Percentiles rank a stretch among this genome's conserved stretches.
Conservation (phyloP, 2,329 filamentous ascomycete species). For the Monilinia vaccinii-corymbosi region DNA sequence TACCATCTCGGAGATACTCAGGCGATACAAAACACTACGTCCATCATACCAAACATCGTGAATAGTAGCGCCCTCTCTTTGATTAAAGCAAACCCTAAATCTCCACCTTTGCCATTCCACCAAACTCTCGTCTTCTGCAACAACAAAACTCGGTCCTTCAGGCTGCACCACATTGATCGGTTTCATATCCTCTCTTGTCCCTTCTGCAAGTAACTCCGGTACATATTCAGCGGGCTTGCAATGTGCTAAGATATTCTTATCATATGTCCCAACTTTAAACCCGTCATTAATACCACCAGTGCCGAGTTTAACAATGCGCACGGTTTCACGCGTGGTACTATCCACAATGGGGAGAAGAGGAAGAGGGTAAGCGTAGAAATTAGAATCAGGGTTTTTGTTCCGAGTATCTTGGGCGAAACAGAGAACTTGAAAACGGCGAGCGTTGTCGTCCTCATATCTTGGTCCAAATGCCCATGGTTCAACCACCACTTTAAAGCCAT, state of each 20-base stretch:
- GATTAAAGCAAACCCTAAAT: slow-evolving; percentile 54
- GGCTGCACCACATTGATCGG: slow-evolving; percentile 53
- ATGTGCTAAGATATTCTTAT: slow-evolving; percentile 36
- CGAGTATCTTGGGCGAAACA: slow-evolving; percentile 41
- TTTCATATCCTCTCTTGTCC: slow-evolving; percentile 41
- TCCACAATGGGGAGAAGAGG: slow-evolving; percentile 41
- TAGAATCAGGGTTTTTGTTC: slow-evolving; percentile 23
- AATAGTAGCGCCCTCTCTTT: slow-evolving; percentile 50
- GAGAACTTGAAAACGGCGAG: slow-evolving; percentile 44
- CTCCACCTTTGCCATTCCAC: slow-evolving; percentile 49
- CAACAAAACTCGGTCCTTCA: slow-evolving; percentile 50
- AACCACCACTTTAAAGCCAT: slow-evolving; percentile 44
- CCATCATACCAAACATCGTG: slow-evolving; percentile 53
- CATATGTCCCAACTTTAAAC: slow-evolving; percentile 34
- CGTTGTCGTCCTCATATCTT: slow-evolving; percentile 32
- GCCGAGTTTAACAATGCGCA: slow-evolving; percentile 40
- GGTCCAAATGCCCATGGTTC: slow-evolving; percentile 49
- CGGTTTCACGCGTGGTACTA: slow-evolving; percentile 35
- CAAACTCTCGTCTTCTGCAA: slow-evolving; percentile 34
- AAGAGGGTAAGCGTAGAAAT: slow-evolving; percentile 44
- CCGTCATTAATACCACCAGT: slow-evolving; percentile 32
- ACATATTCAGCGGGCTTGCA: slow-evolving; percentile 31
- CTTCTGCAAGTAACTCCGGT: slow-evolving; percentile 33
- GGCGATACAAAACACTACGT: slow-evolving; percentile 47
- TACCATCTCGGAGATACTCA: slow-evolving; percentile 50